Percentiles rank a stretch among this genome's conserved stretches.
These are phyloP conservation scores for Mallotus repandus DNA, from an alignment of 441 rosid species.

Conservation along the genomic window DNA sequence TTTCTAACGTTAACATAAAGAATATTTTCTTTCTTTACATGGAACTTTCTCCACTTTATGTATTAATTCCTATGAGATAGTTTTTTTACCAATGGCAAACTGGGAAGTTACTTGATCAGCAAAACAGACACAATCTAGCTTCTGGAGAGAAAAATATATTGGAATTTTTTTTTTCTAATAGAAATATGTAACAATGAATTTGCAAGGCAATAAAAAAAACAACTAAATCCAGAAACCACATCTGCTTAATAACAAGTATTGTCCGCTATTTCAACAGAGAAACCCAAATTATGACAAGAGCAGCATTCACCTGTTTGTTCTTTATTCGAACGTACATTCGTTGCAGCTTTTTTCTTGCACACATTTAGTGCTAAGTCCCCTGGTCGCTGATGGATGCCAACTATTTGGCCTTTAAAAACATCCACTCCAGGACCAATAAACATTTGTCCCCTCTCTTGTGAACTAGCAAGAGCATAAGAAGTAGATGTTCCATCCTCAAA, in stretches of 20 bases:
- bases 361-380: constrained; percentile 87
- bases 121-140: background rate
- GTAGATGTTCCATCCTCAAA: constrained; percentile 83
- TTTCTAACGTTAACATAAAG: background rate
- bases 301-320: constrained; percentile 63
- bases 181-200: background rate
- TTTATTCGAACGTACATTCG: constrained; percentile 89
- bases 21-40: background rate
- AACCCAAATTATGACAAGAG: constrained; percentile 3
- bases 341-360: constrained; percentile 97
- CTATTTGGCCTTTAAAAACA: constrained; percentile 89
- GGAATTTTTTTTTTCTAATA: background rate
- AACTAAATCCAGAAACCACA: background rate
- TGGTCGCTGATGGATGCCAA: constrained; percentile 92
- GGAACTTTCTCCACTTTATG: too few relatives aligned
- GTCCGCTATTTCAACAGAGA: background rate
- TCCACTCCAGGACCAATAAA: constrained; percentile 78
- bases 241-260: background rate
- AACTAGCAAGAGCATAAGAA: constrained; percentile 80
- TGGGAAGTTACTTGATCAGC: background rate
- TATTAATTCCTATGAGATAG: background rate
- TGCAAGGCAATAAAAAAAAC: background rate
- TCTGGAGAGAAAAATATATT: background rate
- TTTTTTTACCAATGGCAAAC: background rate
- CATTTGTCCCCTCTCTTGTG: constrained; percentile 95